phyloP scores from a whole-genome alignment of 2,329 filamentous ascomycete genomes.

The Ceratocystis ficicola region DNA sequence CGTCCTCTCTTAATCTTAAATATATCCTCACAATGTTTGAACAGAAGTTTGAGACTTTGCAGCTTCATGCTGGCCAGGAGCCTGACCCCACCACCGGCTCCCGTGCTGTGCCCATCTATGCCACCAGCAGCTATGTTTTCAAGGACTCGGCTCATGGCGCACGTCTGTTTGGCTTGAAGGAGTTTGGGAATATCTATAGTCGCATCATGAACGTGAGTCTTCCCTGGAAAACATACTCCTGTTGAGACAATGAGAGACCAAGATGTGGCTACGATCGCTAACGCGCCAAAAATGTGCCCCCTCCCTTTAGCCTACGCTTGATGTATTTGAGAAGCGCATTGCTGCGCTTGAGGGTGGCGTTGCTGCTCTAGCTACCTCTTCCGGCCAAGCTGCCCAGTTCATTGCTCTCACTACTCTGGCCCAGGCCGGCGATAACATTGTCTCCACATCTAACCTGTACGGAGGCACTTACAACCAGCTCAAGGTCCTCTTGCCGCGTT shows the following conservation, averaged over 20 bases:
- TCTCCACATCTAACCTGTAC: constrained; percentile 82
- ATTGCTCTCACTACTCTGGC: constrained; percentile 79
- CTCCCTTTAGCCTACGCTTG: constrained; percentile 62
- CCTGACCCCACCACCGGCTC: constrained; percentile 73
- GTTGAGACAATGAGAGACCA: background rate
- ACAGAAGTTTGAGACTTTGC: constrained; percentile 68
- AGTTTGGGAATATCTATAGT: constrained; percentile 95
- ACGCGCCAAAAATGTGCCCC: background rate
- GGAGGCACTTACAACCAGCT: constrained; percentile 96
- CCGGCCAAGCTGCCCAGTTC: constrained; percentile 85
- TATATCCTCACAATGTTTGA: constrained; percentile 30
- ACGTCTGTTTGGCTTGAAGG: constrained; percentile 89
- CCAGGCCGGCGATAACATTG: constrained; percentile 80
- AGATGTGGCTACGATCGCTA: background rate
- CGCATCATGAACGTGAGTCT: constrained; percentile 72
- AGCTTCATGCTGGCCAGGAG: constrained; percentile 73
- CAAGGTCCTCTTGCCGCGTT: constrained; percentile 77
- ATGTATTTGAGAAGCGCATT: constrained; percentile 92
- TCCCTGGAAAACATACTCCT: background rate
- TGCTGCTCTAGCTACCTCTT: constrained; percentile 71
- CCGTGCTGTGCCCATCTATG: constrained; percentile 90
- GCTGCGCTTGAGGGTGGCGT: constrained; percentile 90
- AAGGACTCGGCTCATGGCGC: constrained; percentile 94
- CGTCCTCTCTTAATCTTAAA: constrained; percentile 23
- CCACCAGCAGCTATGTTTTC: constrained; percentile 86